These are phyloP conservation scores for Gymnopilus dilepis DNA, from an alignment of 768 basidiomycete genomes.

Conservation along the genomic window DNA sequence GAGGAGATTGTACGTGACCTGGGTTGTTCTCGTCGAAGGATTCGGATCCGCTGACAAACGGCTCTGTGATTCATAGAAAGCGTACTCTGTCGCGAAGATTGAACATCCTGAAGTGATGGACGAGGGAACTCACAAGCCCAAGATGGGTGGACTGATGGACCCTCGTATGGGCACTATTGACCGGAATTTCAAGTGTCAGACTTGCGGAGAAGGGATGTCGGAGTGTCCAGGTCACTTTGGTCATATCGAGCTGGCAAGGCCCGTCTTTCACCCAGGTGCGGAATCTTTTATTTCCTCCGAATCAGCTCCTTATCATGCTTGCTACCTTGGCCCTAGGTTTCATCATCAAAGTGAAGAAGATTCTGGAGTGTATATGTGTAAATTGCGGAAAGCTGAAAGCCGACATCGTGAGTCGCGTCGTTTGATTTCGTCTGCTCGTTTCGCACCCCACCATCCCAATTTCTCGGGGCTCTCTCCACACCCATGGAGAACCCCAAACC, in stretches of 20 bases:
- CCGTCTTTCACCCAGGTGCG: slow-evolving; percentile 96
- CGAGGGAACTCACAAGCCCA: slow-evolving; percentile 87
- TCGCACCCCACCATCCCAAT: slow-evolving; percentile 94
- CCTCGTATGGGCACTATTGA: slow-evolving; percentile 98
- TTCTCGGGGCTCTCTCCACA: slow-evolving; percentile 98
- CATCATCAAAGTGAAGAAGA: slow-evolving; percentile 99
- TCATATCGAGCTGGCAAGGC: slow-evolving; percentile 94
- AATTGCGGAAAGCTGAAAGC: slow-evolving; percentile 98
- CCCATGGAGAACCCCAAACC: slow-evolving; percentile 94
- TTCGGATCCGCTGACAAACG: slow-evolving; percentile 20
- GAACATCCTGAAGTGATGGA: slow-evolving; percentile 99
- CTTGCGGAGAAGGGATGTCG: slow-evolving; percentile 99
- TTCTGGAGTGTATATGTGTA: slow-evolving; percentile 97
- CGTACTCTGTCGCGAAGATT: slow-evolving; percentile 96
- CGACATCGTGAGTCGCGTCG: slow-evolving; percentile 90
- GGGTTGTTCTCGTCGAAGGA: not conserved
- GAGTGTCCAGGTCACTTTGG: slow-evolving; percentile 99
- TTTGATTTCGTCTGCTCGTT: slow-evolving; percentile 83
- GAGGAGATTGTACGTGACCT: slow-evolving; percentile 89
- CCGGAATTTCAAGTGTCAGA: slow-evolving; percentile 98
- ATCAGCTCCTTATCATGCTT: not conserved
- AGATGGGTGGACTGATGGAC: slow-evolving; percentile 95
- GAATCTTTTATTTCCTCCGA: slow-evolving; percentile 21
- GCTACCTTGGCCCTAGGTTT: slow-evolving; percentile 59
- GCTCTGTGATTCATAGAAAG: slow-evolving; percentile 71